Evolutionary conservation across 352 stramenopile genomes (phyloP).

Genomic region (Globisporangium ultimum): DNA sequence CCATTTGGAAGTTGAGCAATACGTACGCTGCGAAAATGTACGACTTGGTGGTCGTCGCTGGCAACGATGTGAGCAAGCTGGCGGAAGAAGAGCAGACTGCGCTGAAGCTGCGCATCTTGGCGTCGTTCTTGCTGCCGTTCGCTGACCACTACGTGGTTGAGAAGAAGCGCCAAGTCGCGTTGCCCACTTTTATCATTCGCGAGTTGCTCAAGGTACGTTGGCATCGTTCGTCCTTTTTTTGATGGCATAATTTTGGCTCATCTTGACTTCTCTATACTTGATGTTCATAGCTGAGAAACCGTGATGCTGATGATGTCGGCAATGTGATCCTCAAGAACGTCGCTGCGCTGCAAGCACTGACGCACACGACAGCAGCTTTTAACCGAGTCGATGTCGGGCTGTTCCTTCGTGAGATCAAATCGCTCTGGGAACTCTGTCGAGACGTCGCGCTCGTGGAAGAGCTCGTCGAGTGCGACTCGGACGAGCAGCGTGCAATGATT

Average conservation of each 20-base stretch:
- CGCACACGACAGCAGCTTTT: slow-evolving; percentile 17
- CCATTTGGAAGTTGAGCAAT: slow-evolving; percentile 39
- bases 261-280: not conserved
- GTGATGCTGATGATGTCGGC: slow-evolving; percentile 64
- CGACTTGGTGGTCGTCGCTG: slow-evolving; percentile 17
- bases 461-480: slow-evolving; percentile 22
- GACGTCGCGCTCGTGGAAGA: slow-evolving; percentile 56
- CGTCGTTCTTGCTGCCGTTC: slow-evolving; percentile 57
- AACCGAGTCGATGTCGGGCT: slow-evolving; percentile 49
- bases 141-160: slow-evolving; percentile 41
- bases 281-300: slow-evolving; percentile 34
- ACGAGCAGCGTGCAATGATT: slow-evolving; percentile 14
- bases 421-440: slow-evolving; percentile 53
- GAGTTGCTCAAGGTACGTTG: slow-evolving; percentile 54
- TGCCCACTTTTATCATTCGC: slow-evolving; percentile 50
- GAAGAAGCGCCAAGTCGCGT: slow-evolving; percentile 44
- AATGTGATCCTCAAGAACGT: slow-evolving; percentile 46
- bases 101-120: slow-evolving; percentile 50
- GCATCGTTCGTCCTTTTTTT: not conserved
- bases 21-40: slow-evolving; percentile 45
- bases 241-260: not conserved
- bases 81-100: slow-evolving; percentile 35
- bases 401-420: slow-evolving; percentile 53
- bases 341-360: slow-evolving; percentile 24
- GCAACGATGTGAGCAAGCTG: slow-evolving; percentile 27